These are phyloP conservation scores for Fusarium udum DNA, from an alignment of 2,329 filamentous ascomycete species.

Conservation along the genomic window DNA sequence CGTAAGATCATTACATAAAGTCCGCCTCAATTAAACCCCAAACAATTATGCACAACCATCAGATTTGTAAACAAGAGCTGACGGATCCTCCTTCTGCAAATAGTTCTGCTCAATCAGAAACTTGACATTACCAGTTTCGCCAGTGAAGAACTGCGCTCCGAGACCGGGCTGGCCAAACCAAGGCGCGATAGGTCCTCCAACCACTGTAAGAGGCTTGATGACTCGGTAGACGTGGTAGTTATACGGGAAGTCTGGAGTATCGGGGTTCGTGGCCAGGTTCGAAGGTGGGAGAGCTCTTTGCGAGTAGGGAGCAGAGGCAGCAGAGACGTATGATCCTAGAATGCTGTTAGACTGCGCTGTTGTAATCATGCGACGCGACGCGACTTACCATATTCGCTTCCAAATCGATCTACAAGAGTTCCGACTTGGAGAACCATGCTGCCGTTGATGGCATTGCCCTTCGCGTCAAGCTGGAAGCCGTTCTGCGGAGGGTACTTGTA, in stretches of 20 bases:
- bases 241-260: constrained; percentile 50
- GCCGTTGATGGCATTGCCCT: constrained; percentile 51
- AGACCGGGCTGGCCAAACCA: constrained; percentile 63
- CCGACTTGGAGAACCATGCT: constrained; percentile 53
- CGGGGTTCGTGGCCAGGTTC: constrained; percentile 52
- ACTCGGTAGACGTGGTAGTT: constrained; percentile 62
- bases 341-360: not conserved
- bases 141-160: constrained; percentile 49
- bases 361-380: not conserved
- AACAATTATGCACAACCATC: constrained; percentile 18
- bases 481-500: constrained; percentile 53
- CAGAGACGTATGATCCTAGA: constrained; percentile 49
- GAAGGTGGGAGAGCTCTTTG: constrained; percentile 58
- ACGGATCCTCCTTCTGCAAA: constrained; percentile 23
- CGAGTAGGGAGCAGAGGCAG: constrained; percentile 57
- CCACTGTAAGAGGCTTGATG: constrained; percentile 50
- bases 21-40: not conserved
- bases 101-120: constrained; percentile 31
- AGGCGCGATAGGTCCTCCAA: constrained; percentile 56
- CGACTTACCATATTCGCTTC: constrained; percentile 52
- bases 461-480: constrained; percentile 51
- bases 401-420: constrained; percentile 59
- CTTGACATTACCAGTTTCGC: constrained; percentile 38
- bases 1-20: not conserved
- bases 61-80: constrained; percentile 22